Conservation (phyloP, 768 basidiomycete genomes). For the Pulveroboletus sp. region DNA sequence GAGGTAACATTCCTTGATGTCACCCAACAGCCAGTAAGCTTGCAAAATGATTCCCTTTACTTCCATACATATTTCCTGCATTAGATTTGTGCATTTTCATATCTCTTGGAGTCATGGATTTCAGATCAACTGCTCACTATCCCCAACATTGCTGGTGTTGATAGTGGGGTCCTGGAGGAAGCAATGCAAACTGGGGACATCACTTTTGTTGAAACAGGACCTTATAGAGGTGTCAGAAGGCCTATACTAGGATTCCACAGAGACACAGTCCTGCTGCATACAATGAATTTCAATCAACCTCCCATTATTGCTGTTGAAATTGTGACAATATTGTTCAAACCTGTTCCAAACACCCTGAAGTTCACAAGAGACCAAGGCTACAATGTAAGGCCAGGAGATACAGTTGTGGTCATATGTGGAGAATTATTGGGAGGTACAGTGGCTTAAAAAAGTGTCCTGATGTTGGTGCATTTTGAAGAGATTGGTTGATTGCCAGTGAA, state of each 20-base stretch:
- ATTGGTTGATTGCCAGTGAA: too few relatives aligned
- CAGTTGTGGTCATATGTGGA: too few relatives aligned
- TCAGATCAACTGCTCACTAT: not conserved
- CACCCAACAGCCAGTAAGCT: not conserved
- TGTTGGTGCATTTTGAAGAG: too few relatives aligned
- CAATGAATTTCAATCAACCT: not conserved
- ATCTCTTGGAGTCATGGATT: not conserved
- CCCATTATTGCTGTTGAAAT: not conserved
- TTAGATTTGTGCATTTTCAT: not conserved
- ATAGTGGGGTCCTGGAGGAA: too few relatives aligned
- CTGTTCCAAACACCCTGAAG: not conserved
- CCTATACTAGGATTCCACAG: not conserved
- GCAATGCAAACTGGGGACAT: too few relatives aligned
- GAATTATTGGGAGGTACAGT: too few relatives aligned
- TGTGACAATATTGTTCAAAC: not conserved
- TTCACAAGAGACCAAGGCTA: not conserved
- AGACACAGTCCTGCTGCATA: not conserved
- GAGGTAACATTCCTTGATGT: not conserved
- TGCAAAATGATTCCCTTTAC: too few relatives aligned
- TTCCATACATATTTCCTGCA: too few relatives aligned
- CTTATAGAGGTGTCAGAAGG: not conserved
- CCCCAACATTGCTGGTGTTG: not conserved
- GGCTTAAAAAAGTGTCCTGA: too few relatives aligned
- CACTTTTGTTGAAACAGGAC: too few relatives aligned
- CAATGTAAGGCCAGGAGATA: too few relatives aligned